phyloP scores from a whole-genome alignment of 345 rosid species.

The Cardamine resedifolia region DNA sequence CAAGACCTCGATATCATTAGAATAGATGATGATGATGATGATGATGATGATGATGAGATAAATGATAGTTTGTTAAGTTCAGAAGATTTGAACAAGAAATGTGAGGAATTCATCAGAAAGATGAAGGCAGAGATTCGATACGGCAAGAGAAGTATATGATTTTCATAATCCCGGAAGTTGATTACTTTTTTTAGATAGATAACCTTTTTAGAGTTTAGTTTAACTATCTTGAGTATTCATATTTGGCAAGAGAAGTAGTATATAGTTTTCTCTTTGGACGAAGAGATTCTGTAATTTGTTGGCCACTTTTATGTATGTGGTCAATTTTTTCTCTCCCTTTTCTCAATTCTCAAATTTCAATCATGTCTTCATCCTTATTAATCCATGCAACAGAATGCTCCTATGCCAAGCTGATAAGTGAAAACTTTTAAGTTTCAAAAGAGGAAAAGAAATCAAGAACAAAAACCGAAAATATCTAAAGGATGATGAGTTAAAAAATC shows the following conservation, averaged over 20 bases:
- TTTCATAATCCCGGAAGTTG: constrained; percentile 19
- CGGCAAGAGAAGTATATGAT: not conserved
- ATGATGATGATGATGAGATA: constrained; percentile 30
- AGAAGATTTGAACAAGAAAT: constrained; percentile 69
- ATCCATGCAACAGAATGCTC: not conserved
- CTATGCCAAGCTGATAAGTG: too few relatives aligned
- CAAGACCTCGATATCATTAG: constrained; percentile 7
- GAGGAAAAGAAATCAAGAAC: not conserved
- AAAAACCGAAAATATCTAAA: not conserved
- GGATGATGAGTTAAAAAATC: not conserved
- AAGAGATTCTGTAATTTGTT: constrained; percentile 13
- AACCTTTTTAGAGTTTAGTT: not conserved
- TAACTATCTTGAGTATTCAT: not conserved
- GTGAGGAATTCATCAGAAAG: constrained; percentile 66
- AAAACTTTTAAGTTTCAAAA: too few relatives aligned
- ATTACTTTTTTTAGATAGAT: not conserved
- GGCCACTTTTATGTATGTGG: not conserved
- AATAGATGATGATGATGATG: constrained; percentile 11
- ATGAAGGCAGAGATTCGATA: constrained; percentile 49
- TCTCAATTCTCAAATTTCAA: not conserved
- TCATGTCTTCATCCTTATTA: not conserved
- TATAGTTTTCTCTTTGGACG: not conserved
- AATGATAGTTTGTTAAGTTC: constrained; percentile 37
- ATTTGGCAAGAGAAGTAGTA: not conserved
- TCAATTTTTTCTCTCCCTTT: not conserved